Evolutionary conservation across 495 filamentous ascomycete genomes (phyloP).

Genomic region (Chaetomium fimeti): DNA sequence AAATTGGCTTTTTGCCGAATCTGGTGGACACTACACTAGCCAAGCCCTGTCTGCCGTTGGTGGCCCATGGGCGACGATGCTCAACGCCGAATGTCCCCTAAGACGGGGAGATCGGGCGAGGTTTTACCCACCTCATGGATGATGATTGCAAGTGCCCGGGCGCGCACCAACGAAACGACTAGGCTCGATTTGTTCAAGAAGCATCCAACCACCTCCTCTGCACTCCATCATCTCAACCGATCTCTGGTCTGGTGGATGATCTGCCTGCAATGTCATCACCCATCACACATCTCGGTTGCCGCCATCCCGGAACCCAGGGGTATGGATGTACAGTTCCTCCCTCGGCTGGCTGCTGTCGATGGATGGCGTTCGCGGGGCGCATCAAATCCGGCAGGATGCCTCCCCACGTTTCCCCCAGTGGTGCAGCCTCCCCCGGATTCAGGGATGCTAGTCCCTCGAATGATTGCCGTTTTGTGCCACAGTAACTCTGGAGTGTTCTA

Average conservation of each 20-base stretch:
- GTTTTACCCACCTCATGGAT: background rate
- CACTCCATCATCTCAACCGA: background rate
- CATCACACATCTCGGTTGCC: background rate
- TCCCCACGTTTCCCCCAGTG: conserved; percentile 17
- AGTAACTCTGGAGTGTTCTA: too few relatives aligned
- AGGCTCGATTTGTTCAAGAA: background rate
- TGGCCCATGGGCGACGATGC: background rate
- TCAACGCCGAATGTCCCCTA: background rate
- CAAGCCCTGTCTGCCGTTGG: background rate
- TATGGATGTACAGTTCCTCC: too few relatives aligned
- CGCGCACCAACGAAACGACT: background rate
- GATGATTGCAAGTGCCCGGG: background rate
- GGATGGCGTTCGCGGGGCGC: background rate
- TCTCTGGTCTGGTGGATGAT: background rate
- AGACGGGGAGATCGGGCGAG: background rate
- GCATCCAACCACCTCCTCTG: too few relatives aligned
- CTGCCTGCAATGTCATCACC: background rate
- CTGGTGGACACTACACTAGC: background rate
- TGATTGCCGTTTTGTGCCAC: background rate
- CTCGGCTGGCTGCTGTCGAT: conserved; percentile 5
- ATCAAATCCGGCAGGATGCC: conserved; percentile 18
- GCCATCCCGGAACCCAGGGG: background rate
- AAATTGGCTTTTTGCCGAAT: background rate
- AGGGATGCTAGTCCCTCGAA: background rate
- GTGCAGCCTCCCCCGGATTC: conserved; percentile 23